Conservation (phyloP, 2,329 filamentous ascomycete species). For the Scedosporium boydii region DNA sequence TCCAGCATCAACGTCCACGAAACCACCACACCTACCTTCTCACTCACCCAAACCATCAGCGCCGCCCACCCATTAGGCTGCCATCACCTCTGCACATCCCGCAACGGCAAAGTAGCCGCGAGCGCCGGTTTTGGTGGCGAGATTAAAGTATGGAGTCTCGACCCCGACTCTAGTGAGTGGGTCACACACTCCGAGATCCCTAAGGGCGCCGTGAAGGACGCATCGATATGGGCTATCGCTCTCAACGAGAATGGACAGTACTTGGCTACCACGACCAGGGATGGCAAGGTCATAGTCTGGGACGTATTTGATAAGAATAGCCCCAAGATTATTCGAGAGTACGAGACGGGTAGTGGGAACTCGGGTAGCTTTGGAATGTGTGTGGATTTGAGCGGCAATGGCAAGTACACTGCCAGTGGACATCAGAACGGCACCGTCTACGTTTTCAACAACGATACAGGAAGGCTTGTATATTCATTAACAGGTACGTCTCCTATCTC, state of each 20-base stretch:
- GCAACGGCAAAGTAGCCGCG: constrained; percentile 61
- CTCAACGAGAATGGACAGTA: constrained; percentile 76
- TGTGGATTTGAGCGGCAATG: constrained; percentile 72
- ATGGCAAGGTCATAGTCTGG: constrained; percentile 87
- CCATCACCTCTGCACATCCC: constrained; percentile 72
- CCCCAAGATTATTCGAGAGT: constrained; percentile 62
- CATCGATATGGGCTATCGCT: constrained; percentile 79
- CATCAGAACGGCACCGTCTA: constrained; percentile 90
- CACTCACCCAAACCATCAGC: constrained; percentile 68
- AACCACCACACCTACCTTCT: constrained; percentile 60
- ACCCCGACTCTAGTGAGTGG: constrained; percentile 48
- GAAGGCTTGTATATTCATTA: constrained; percentile 75
- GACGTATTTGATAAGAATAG: constrained; percentile 47
- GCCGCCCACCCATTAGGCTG: constrained; percentile 80
- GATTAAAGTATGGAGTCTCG: constrained; percentile 68
- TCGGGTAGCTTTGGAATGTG: constrained; percentile 87
- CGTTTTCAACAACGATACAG: constrained; percentile 88
- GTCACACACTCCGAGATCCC: constrained; percentile 24
- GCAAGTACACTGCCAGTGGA: constrained; percentile 78
- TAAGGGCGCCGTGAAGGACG: constrained; percentile 43
- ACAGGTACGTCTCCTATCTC: constrained; percentile 48
- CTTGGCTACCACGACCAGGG: constrained; percentile 78
- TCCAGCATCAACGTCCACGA: constrained; percentile 75
- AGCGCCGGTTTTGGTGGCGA: constrained; percentile 87
- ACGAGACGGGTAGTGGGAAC: constrained; percentile 61